Evolutionary conservation across 192 early-diverging fungal genomes (phyloP).

Genomic region (Mortierella antarctica): DNA sequence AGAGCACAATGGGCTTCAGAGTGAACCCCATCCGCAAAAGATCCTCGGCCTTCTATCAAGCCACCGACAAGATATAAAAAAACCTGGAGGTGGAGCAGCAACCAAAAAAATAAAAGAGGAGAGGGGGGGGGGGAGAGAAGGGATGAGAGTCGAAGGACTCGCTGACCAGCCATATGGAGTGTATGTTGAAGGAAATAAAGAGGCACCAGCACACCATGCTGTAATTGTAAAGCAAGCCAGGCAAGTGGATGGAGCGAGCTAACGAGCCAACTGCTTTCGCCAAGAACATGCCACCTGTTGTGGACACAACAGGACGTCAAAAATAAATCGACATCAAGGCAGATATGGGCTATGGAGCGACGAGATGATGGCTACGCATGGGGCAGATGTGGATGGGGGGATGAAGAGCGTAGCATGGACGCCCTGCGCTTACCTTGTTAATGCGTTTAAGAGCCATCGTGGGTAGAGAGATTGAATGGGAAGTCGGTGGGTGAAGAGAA

Average conservation of each 20-base stretch:
- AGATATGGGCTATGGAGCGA: neutral
- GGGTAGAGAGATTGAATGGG: constrained; percentile 13
- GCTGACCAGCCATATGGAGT: constrained; percentile 1
- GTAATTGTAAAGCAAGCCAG: neutral
- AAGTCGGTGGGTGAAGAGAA: constrained; percentile 4
- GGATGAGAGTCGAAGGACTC: neutral
- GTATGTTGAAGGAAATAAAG: neutral
- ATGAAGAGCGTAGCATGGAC: neutral
- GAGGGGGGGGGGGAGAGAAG: neutral
- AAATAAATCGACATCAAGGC: neutral
- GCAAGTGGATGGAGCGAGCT: too few species aligned
- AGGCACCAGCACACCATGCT: neutral
- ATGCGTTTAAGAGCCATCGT: constrained; percentile 98
- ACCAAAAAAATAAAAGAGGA: constrained; percentile 16
- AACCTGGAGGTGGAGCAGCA: neutral
- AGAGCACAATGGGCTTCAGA: neutral
- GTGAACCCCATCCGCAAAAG: constrained; percentile 6
- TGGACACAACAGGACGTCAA: neutral
- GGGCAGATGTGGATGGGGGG: neutral
- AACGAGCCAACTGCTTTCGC: too few species aligned
- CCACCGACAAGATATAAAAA: constrained; percentile 13
- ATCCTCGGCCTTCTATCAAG: constrained; percentile 46
- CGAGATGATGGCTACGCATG: neutral
- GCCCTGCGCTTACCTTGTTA: constrained; percentile 85
- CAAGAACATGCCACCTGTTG: too few species aligned